A percentile compares a stretch with the other conserved stretches of the same genome.
Conservation (phyloP, 345 rosid species). For the Gossypium stocksii region DNA sequence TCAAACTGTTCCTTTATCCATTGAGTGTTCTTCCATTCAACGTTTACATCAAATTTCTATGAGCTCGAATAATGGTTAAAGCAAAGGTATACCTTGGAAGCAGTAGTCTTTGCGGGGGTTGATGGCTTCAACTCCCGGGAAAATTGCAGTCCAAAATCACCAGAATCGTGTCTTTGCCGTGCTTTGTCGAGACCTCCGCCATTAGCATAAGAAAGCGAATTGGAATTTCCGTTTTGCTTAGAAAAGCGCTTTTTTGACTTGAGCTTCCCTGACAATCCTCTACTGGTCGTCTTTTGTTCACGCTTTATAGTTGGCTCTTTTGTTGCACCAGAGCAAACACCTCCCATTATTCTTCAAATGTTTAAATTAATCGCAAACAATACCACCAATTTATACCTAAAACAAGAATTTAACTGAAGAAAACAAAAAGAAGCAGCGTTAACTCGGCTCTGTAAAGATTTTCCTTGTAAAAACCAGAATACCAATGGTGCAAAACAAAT, state of each 20-base stretch:
- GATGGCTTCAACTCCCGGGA: constrained; percentile 56
- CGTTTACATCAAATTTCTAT: neutral
- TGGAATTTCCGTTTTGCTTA: constrained; percentile 26
- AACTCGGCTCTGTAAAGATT: neutral
- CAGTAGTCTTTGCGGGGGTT: constrained; percentile 28
- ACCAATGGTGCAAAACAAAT: neutral
- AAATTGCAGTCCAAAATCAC: constrained; percentile 31
- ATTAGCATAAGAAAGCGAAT: constrained; percentile 10
- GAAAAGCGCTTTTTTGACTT: constrained; percentile 32
- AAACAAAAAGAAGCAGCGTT: neutral
- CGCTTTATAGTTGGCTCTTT: constrained; percentile 20
- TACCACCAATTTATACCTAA: constrained; percentile 1
- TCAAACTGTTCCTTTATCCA: neutral
- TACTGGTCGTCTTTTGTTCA: constrained; percentile 20
- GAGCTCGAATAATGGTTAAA: neutral
- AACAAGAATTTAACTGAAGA: neutral
- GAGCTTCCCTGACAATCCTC: constrained; percentile 33
- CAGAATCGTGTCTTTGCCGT: constrained; percentile 21
- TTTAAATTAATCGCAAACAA: constrained; percentile 5
- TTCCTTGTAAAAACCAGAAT: neutral
- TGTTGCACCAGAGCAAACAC: constrained; percentile 47
- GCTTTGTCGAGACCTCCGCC: constrained; percentile 18
- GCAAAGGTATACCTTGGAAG: constrained; percentile 38
- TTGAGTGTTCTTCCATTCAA: neutral
- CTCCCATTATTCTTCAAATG: constrained; percentile 54